Evolutionary conservation across 352 stramenopile species (phyloP), one percentile per base, ranked within the genome.

Genomic region (Globisporangium acanthophoron): DNA sequence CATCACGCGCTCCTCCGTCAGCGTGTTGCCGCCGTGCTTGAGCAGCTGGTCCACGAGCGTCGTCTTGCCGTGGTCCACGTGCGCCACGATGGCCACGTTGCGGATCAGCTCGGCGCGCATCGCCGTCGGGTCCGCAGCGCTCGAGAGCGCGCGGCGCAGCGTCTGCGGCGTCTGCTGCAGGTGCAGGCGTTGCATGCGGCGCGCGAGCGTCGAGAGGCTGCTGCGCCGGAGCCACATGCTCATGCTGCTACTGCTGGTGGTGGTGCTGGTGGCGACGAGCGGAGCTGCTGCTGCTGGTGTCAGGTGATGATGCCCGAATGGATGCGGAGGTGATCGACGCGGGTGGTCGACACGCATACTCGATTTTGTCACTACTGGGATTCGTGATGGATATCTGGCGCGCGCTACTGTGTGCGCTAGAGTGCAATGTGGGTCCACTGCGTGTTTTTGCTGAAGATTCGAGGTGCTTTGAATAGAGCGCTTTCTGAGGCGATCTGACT

Each of bases 1-100:
- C 97, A 99, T 99, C 3, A 99, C 91, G 55, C 96, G 85, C 58
- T 98, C 92, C 66, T 82, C 76, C 1, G 69, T 77, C 13, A 91
- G 68, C 56, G 56, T 73, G 78, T 96, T 96, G 68, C 96, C 92
- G 56, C 92, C 96, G 71, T 99, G 92, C 63, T 97, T 92, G 52
- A 99, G 92, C 69, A 99, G 73, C 51, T 97, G 90, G 80, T 99
- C 97, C 33, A 99, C 96, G 31, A 99, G 67, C 40, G 97, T 99
- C 7, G 96, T 99, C 80, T 99, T 99, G 60, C 97, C 97, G 81
- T 99, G 97, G 71, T 99, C 97, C 59, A 99, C 97, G 75, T 99
- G 91, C 12, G 92, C 91, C 49, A 97, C 87, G 57, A 97, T 95
- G 56, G 88, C 88, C 24, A 97, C 82, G 57, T 97, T 97, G 64